A percentile compares a stretch with the other conserved stretches of the same genome.
Evolutionary conservation across 352 stramenopile species (phyloP).

Genomic region (Phytophthora hybrid): DNA sequence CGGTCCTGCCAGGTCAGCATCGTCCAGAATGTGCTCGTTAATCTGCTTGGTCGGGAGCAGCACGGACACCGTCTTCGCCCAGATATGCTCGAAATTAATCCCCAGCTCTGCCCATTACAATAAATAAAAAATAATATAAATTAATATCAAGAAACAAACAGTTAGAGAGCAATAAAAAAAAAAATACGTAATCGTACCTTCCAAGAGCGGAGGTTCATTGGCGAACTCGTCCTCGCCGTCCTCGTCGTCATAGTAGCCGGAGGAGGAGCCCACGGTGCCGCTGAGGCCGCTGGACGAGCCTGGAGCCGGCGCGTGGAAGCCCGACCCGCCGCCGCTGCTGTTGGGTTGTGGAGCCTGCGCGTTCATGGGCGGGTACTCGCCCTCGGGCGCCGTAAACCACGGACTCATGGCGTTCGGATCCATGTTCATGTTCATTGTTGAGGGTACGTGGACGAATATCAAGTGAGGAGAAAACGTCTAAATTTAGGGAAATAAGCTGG

Average conservation of each 20-base stretch:
- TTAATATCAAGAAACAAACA: constrained; percentile 4
- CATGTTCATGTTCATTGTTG: constrained; percentile 83
- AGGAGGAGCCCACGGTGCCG: constrained; percentile 32
- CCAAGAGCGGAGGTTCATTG: constrained; percentile 97
- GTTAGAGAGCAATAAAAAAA: constrained; percentile 7
- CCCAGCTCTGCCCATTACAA: constrained; percentile 88
- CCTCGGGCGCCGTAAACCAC: constrained; percentile 72
- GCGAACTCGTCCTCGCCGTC: constrained; percentile 91
- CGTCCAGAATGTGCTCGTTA: constrained; percentile 91
- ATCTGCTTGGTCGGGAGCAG: constrained; percentile 93
- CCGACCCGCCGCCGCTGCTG: constrained; percentile 23
- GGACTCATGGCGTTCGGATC: constrained; percentile 70
- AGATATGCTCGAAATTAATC: constrained; percentile 98
- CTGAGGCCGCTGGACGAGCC: constrained; percentile 36
- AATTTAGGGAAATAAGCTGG: background rate
- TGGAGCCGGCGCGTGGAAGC: constrained; percentile 34
- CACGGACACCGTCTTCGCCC: constrained; percentile 96
- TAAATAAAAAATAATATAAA: background rate
- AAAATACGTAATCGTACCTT: constrained; percentile 61
- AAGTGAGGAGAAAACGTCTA: background rate
- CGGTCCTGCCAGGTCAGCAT: constrained; percentile 95
- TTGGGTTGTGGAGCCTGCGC: constrained; percentile 28
- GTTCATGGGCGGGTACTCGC: constrained; percentile 52
- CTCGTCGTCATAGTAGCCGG: constrained; percentile 40
- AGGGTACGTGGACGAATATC: constrained; percentile 21